Base-by-base conservation (phyloP, 345 rosid genomes). In the Zanthoxylum bungeanum region DNA sequence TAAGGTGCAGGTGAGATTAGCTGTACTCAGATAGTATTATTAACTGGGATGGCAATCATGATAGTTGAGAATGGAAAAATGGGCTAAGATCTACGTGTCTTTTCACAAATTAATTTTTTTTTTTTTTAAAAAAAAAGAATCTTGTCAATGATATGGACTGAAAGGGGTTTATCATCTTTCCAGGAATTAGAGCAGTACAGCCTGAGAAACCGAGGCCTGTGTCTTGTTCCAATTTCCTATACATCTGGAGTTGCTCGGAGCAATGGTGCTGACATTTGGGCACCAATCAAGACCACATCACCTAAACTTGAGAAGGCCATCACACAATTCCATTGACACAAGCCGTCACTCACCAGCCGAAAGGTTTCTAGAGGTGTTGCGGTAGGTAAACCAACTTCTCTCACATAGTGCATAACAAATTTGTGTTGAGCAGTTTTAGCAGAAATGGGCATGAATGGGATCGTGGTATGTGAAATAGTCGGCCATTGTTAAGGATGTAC, bases 221-320 rank as follows among this genome's bases (percentile, higher is more conserved):
- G 96, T 74, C 88, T 95, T 1, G 91, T 91, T 59, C 99, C 99
- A 2, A 75, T 85, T 74, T 88, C 93, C 53, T 85, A 67, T 69
- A 89, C 98, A 0, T 82, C 71, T 0, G 98, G 90, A 75, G 86
- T 92, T 76, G 93, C 93, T 52, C 81, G 84, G 51, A 89, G 93
- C 84, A 95, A 95, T 19, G 99, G 99, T 7, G 99, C 99, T 2
- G 99, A 95, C 80, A 80, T 95, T 11, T 95, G 99, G 99, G 98
- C 99, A 0, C 96, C 98, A 4, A 88, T 89, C 75, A 95, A 95
- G 84, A 83, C 88, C 42, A 66, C 90, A 37, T 83, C 94, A 49
- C 85, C 95, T 25, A 88, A 83, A 79, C 76, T 81, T 9, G 83
- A 81, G 21, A 81, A 77, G 57, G 64, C 84, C 10, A 34, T 69